Evolutionary conservation across 805 yeast species (phyloP), one percentile per base, ranked within the genome.

Genomic region (Pichia scutulata): DNA sequence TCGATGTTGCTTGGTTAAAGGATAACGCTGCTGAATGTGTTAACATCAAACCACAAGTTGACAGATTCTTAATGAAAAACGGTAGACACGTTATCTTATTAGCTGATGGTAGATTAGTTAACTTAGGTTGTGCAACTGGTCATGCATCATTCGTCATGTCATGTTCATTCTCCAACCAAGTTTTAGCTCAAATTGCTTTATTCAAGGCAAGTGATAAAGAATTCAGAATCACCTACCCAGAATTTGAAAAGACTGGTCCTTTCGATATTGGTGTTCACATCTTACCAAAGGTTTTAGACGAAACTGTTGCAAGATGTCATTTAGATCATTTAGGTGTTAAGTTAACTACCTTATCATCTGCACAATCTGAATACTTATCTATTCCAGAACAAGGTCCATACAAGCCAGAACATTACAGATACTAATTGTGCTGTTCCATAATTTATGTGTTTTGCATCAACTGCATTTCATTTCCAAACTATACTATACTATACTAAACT

Each of bases 41-140:
- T 70, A 89, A 90, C 88, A 90, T 92, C 77, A 92, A 92, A 81
- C 97, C 98, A 66, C 97, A 90, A 77, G 99, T 92, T 68, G 99
- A 92, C 86, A 88, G 99, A 78, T 92, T 74, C 84, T 78, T 88
- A 72, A 75, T 92, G 76, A 74, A 80, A 69, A 78, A 78, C 67
- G 98, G 98, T 69, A 87, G 86, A 70, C 98, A 92, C 80, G 70
- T 92, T 70, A 89, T 92, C 77, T 80, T 92, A 70, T 86, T 92
- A 67, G 99, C 99, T 61, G 97, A 90, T 76, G 99, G 99, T 78
- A 89, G 99, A 80, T 85, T 92, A 68, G 98, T 92, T 71, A 92
- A 92, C 89, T 81, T 92, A 71, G 99, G 99, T 67, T 93, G 98
- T 80, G 99, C 98, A 71, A 92, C 98, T 67, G 99, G 99, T 71